Evolutionary conservation across 257 asterid genomes (phyloP).

Genomic region (Jaltomata sinuosa): DNA sequence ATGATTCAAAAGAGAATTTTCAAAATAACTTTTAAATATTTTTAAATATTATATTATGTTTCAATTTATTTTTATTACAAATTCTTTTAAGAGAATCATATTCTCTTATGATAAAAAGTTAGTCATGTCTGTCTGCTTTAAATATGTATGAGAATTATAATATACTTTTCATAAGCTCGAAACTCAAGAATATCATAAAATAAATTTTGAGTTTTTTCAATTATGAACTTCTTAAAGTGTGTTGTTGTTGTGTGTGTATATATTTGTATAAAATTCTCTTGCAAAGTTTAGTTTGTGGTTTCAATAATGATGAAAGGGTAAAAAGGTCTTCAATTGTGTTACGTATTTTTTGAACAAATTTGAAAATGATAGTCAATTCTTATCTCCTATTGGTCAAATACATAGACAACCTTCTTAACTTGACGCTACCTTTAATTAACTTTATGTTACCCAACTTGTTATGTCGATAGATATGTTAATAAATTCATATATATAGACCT

Average conservation of each 20-base stretch:
- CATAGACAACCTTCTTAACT: no score
- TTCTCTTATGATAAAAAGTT: neutral
- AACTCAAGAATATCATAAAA: neutral
- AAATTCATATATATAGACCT: no score
- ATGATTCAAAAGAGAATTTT: neutral
- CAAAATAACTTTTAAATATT: neutral
- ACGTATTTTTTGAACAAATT: neutral
- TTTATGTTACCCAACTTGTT: no score
- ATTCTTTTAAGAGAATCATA: neutral
- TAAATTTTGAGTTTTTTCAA: neutral
- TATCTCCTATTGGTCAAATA: no score
- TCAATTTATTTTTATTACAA: neutral
- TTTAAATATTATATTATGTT: neutral
- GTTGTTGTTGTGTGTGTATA: neutral
- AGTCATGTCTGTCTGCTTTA: neutral
- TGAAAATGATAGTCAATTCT: no score
- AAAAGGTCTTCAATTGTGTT: neutral
- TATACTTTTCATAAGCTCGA: neutral
- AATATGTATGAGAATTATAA: neutral
- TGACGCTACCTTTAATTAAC: no score
- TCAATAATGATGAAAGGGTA: neutral
- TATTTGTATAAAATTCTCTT: neutral
- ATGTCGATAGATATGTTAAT: no score
- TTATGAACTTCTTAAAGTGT: neutral
- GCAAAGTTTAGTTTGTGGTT: neutral